These are phyloP conservation scores for Dryas octopetala DNA, from an alignment of 306 rosid genomes.

Conservation along the genomic window DNA sequence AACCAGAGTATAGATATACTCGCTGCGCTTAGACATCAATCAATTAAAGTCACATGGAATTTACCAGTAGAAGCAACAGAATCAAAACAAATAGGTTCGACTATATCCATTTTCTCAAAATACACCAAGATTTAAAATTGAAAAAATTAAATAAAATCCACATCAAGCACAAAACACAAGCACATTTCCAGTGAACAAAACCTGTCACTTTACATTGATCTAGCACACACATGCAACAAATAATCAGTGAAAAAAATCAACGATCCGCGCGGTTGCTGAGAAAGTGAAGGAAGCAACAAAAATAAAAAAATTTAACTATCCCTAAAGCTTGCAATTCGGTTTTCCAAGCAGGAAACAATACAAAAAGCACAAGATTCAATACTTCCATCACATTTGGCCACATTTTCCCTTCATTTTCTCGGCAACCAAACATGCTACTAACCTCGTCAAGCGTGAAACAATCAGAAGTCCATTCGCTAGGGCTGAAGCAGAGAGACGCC, in stretches of 20 bases:
- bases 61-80: background rate
- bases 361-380: slow-evolving; percentile 25
- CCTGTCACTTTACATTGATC: slow-evolving; percentile 37
- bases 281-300: slow-evolving; percentile 1
- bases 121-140: background rate
- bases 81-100: slow-evolving; percentile 8
- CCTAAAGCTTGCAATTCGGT: slow-evolving; percentile 8
- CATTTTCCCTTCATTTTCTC: slow-evolving; percentile 11
- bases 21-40: slow-evolving; percentile 18
- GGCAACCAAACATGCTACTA: slow-evolving; percentile 23
- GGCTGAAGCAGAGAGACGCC: slow-evolving; percentile 26
- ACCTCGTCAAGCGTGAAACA: slow-evolving; percentile 38
- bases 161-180: slow-evolving; percentile 25
- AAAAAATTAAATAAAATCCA: slow-evolving; percentile 9
- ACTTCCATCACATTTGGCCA: slow-evolving; percentile 7
- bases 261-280: slow-evolving; percentile 11
- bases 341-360: background rate
- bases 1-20: slow-evolving; percentile 15
- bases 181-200: slow-evolving; percentile 24
- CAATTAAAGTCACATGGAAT: background rate
- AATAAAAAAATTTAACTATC: background rate
- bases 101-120: background rate
- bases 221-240: slow-evolving; percentile 35
- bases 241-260: slow-evolving; percentile 11
- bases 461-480: slow-evolving; percentile 49